Evolutionary conservation across 345 rosid species (phyloP), one percentile per base, ranked within the genome.

Genomic region (Eucalyptus lansdowneana): DNA sequence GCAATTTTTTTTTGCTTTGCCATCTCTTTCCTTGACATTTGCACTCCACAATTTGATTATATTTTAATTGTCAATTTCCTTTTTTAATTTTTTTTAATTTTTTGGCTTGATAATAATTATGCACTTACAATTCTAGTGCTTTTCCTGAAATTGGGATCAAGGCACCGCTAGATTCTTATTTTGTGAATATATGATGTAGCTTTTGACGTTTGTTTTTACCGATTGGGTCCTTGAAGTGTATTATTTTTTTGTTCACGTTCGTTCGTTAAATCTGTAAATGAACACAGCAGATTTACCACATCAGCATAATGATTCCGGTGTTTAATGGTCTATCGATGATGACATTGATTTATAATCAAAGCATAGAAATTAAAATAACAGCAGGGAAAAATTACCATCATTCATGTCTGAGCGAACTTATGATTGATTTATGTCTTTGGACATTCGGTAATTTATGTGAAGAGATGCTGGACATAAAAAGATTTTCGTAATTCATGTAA

Each of bases 1-100:
- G 97, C 96, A 92, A 92, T 93, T 93, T 92, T 92, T 88, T 88
- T 91, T 92, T 90, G 91, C 94, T 86, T 86, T 86, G 88, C 88
- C 88, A 86, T 86, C 62, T 42, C n/a, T 86, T 22, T 86, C 62
- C 47, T 29, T 19, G 88, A 22, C 58, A 50, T 51, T 86, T 29
- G 44, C 56, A 90, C 81, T 37, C 86, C 90, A 89, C 85, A 86
- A 24, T 90, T 60, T 50, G 37, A 90, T 89, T 89, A 76, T 87
- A 89, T 91, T 91, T 90, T 76, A 81, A 51, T 76, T 76, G 29
- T 76, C 47, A 76, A 37, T 76, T 69, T 76, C 83, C 83, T 76
- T 13, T 72, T 31, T 67, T n/a, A n/a, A n/a, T 13, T 72, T 12
- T 72, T 34, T 69, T 14, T 2, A 4, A 5, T n/a, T 69, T 67